Evolutionary conservation across 202 grass and related monocot species (phyloP).

Genomic region (Setaria italica): DNA sequence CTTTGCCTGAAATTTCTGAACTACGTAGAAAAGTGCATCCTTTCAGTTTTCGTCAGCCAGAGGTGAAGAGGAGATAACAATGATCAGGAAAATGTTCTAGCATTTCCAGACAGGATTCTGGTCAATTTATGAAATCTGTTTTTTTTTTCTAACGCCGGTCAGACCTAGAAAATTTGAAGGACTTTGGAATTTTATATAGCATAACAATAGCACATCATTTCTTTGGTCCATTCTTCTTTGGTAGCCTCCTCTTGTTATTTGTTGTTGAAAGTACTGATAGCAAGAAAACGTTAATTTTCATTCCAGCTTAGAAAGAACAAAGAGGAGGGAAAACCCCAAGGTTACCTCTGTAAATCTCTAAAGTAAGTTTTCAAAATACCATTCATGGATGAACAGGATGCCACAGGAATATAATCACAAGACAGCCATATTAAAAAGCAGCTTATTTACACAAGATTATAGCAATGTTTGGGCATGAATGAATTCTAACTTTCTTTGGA

Average conservation of each 20-base stretch:
- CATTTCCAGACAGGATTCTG: neutral
- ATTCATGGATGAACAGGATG: neutral
- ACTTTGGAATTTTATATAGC: neutral
- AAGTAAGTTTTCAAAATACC: neutral
- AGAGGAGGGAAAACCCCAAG: neutral
- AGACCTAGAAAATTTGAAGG: neutral
- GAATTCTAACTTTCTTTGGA: neutral
- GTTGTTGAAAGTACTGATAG: neutral
- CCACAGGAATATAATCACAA: constrained; percentile 1
- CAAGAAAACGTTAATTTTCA: neutral
- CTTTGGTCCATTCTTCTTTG: neutral
- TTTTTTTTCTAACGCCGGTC: neutral
- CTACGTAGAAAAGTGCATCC: neutral
- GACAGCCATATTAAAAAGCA: neutral
- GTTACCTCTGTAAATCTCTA: neutral
- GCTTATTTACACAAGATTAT: neutral
- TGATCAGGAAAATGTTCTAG: too few species aligned
- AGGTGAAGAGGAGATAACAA: neutral
- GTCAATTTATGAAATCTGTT: neutral
- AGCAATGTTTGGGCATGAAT: constrained; percentile 30
- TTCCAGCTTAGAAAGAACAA: neutral
- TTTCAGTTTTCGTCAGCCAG: neutral
- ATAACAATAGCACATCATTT: neutral
- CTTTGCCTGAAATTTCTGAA: constrained; percentile 22
- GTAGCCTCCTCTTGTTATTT: neutral